phyloP scores from a whole-genome alignment of 345 rosid species.

The Populus ilicifolia region DNA sequence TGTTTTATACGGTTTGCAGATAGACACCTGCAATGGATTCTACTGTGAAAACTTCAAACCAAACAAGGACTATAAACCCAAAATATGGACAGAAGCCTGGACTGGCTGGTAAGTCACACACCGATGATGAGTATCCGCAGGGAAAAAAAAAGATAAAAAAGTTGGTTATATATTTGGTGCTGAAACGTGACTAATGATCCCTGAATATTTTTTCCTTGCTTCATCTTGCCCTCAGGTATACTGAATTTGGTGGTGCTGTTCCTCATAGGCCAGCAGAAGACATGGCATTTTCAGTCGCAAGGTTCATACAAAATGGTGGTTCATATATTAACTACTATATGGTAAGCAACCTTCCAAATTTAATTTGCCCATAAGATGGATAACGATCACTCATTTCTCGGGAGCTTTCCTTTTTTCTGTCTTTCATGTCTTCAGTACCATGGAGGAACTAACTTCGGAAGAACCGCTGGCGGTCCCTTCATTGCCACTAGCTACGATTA shows the following conservation, averaged over 20 bases:
- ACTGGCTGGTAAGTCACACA: conserved; percentile 29
- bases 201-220: background rate
- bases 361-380: background rate
- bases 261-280: conserved; percentile 48
- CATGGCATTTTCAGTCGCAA: conserved; percentile 43
- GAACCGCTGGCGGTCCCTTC: conserved; percentile 47
- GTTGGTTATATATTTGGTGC: too few species aligned
- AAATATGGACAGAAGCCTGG: conserved; percentile 45
- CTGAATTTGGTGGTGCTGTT: conserved; percentile 43
- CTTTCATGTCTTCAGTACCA: conserved; percentile 34
- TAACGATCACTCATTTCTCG: background rate
- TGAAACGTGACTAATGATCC: background rate
- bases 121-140: background rate
- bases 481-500: conserved; percentile 53
- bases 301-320: conserved; percentile 45
- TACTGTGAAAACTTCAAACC: conserved; percentile 43
- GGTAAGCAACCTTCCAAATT: conserved; percentile 9
- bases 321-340: conserved; percentile 46
- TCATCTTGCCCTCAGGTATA: conserved; percentile 21
- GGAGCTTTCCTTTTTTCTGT: background rate
- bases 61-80: conserved; percentile 38
- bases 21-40: conserved; percentile 42
- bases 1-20: conserved; percentile 14
- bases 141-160: too few species aligned
- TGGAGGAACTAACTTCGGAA: conserved; percentile 49